Percentiles rank a stretch among this genome's conserved stretches.
Conservation (phyloP, 768 basidiomycete genomes). For the Lentinula lateritia region DNA sequence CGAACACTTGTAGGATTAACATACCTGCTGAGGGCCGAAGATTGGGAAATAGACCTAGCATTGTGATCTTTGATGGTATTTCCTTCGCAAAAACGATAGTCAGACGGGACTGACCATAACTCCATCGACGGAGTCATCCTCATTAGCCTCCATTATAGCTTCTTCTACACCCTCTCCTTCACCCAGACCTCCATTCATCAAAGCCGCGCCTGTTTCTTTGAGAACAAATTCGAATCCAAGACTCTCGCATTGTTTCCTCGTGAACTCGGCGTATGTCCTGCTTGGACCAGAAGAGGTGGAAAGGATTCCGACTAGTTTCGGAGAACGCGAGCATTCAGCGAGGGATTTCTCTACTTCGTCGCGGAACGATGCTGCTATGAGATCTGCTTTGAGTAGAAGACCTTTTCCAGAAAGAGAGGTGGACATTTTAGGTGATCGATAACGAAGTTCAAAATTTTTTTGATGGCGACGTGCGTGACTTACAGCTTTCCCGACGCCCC, state of each 20-base stretch:
- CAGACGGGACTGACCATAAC: conserved; percentile 71
- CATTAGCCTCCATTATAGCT: conserved; percentile 93
- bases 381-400: conserved; percentile 72
- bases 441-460: neutral
- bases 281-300: conserved; percentile 80
- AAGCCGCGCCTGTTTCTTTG: conserved; percentile 61
- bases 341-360: conserved; percentile 58
- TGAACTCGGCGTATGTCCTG: conserved; percentile 84
- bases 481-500: too few species aligned
- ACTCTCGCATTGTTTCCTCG: conserved; percentile 82
- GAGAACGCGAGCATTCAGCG: conserved; percentile 24
- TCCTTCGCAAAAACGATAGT: neutral
- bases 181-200: conserved; percentile 30
- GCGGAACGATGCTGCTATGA: conserved; percentile 65
- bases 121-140: conserved; percentile 78
- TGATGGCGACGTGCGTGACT: too few species aligned
- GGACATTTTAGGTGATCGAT: neutral
- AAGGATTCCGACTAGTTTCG: conserved; percentile 88
- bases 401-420: conserved; percentile 38
- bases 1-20: conserved; percentile 17
- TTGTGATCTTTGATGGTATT: neutral
- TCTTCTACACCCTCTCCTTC: conserved; percentile 93
- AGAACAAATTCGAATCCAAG: conserved; percentile 87
- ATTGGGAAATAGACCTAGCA: conserved; percentile 92
- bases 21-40: conserved; percentile 82